A percentile compares a stretch with the other conserved stretches of the same genome.
These are phyloP conservation scores for Candida wancherniae DNA, from an alignment of 805 yeast genomes.

Conservation along the genomic window DNA sequence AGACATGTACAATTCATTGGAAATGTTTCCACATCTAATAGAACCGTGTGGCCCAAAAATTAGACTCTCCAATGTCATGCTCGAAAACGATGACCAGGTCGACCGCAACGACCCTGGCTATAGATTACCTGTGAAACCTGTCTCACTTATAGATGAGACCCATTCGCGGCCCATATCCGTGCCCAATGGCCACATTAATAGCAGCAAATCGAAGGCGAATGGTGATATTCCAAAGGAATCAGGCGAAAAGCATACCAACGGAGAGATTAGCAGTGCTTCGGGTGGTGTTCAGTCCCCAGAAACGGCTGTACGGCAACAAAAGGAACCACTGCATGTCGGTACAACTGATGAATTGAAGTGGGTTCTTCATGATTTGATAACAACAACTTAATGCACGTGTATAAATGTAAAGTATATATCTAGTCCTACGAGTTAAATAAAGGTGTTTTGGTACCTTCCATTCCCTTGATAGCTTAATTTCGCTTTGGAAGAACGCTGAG, in stretches of 20 bases:
- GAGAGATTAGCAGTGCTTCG: not conserved
- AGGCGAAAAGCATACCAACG: conserved; percentile 1
- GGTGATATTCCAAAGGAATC: conserved; percentile 1
- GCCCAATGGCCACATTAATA: too few relatives aligned
- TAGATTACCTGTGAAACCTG: conserved; percentile 26
- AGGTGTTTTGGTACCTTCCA: too few relatives aligned
- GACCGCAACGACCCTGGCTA: conserved; percentile 20
- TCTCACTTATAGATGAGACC: conserved; percentile 4
- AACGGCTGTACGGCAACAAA: not conserved
- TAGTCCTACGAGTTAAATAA: too few relatives aligned
- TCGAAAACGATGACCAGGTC: conserved; percentile 51
- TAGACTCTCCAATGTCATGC: conserved; percentile 43
- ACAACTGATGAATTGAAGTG: conserved; percentile 66
- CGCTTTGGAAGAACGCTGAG: too few relatives aligned
- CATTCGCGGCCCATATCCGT: not conserved
- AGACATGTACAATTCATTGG: conserved; percentile 62
- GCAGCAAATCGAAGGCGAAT: too few relatives aligned
- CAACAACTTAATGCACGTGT: conserved; percentile 34
- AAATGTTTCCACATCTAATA: conserved; percentile 58
- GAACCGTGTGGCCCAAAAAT: conserved; percentile 63
- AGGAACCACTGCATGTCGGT: conserved; percentile 31
- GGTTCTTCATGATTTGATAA: conserved; percentile 64
- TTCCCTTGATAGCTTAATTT: too few relatives aligned
- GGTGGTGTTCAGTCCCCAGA: conserved; percentile 16
- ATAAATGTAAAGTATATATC: too few relatives aligned